Evolutionary conservation across 306 rosid genomes (phyloP).

Genomic region (Vicia faba): DNA sequence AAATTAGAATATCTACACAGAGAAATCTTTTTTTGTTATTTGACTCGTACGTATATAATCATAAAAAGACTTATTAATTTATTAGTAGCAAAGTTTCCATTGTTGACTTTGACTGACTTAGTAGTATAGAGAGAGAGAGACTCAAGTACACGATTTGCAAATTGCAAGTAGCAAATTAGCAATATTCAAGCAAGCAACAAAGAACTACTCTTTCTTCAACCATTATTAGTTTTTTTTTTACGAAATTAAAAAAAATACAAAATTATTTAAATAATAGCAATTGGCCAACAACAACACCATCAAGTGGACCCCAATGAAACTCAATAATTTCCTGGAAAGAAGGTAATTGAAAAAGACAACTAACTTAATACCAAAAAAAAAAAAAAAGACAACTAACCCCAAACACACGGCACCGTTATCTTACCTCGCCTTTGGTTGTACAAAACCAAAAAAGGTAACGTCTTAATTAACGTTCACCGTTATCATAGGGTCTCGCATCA

Average conservation of each 20-base stretch:
- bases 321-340: constrained; percentile 32
- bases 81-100: background rate
- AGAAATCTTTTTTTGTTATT: background rate
- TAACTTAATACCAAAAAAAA: too few relatives aligned
- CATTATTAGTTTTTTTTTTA: background rate
- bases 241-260: background rate
- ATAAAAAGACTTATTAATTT: too few relatives aligned
- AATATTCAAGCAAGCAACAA: too few relatives aligned
- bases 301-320: constrained; percentile 32
- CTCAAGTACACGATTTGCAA: too few relatives aligned
- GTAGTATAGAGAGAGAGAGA: background rate
- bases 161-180: background rate
- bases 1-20: background rate
- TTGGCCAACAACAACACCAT: background rate
- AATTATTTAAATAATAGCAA: background rate
- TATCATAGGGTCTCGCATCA: constrained; percentile 9
- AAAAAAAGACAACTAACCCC: constrained; percentile 37
- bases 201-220: background rate
- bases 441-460: background rate
- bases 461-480: constrained; percentile 5
- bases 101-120: background rate
- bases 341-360: constrained; percentile 29
- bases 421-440: background rate
- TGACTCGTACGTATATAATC: too few relatives aligned
- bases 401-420: constrained; percentile 32